phyloP scores from a whole-genome alignment of 2,329 filamentous ascomycete species.

The Stagonosporopsis chrysanthemi region DNA sequence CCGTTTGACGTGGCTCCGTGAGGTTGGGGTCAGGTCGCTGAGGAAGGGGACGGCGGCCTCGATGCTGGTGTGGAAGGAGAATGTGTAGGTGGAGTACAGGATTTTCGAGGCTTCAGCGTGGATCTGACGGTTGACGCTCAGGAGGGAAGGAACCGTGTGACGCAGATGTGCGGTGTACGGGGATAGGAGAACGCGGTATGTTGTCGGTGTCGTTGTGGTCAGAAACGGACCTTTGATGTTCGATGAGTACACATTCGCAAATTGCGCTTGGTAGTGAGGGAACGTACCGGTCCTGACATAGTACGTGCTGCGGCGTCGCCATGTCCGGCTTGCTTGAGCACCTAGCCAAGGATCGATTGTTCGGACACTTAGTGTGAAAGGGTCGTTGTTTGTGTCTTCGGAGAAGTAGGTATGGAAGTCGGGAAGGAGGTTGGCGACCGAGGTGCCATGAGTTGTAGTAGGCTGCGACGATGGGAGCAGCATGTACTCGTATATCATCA shows the following conservation, averaged over 20 bases:
- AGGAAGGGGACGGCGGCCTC: constrained; percentile 69
- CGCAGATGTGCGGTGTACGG: constrained; percentile 57
- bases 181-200: constrained; percentile 61
- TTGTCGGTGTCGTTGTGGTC: constrained; percentile 59
- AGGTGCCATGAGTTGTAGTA: constrained; percentile 36
- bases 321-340: constrained; percentile 31
- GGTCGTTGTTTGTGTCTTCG: constrained; percentile 38
- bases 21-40: constrained; percentile 60
- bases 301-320: constrained; percentile 50
- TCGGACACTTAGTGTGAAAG: constrained; percentile 52
- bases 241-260: constrained; percentile 23
- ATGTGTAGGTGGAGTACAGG: constrained; percentile 64
- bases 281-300: constrained; percentile 45
- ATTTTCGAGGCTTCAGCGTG: constrained; percentile 64
- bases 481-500: constrained; percentile 56
- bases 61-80: constrained; percentile 67
- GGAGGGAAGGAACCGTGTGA: constrained; percentile 42
- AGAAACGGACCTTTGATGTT: constrained; percentile 51
- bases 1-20: constrained; percentile 57
- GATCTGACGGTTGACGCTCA: constrained; percentile 47
- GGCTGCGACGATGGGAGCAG: constrained; percentile 50
- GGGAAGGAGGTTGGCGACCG: constrained; percentile 45
- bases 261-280: not conserved
- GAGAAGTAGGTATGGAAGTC: constrained; percentile 55
- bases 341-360: constrained; percentile 53